Conservation (phyloP, 208 protist genomes). For the Balamuthia mandrillaris region DNA sequence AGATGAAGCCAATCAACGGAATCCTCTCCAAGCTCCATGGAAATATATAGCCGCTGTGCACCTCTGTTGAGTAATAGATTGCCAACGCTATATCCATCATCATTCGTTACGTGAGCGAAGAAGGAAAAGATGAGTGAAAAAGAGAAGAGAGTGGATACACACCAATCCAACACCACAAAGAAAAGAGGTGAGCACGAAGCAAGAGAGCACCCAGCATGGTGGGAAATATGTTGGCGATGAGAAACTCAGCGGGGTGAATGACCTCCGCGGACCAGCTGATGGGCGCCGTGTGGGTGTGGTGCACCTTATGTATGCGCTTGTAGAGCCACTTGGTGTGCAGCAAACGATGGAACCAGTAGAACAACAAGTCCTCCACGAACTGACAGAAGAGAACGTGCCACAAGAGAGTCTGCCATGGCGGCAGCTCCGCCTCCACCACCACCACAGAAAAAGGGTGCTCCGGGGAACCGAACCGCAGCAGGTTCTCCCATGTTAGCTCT, state of each 20-base stretch:
- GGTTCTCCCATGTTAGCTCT: too few species aligned
- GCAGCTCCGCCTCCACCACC: too few species aligned
- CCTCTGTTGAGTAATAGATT: too few species aligned
- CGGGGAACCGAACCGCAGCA: too few species aligned
- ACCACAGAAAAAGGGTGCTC: too few species aligned
- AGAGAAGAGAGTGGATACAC: not conserved
- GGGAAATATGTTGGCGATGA: constrained; percentile 20
- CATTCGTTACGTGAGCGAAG: not conserved
- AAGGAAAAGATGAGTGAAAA: not conserved
- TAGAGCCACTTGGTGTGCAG: too few species aligned
- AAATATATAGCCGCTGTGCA: constrained; percentile 53
- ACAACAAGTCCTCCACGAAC: constrained; percentile 49
- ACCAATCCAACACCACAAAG: too few species aligned
- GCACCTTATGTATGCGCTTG: constrained; percentile 51
- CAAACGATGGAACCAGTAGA: constrained; percentile 45
- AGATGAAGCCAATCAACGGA: too few species aligned
- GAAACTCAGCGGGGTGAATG: constrained; percentile 40
- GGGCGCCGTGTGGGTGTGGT: constrained; percentile 41
- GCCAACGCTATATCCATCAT: too few species aligned
- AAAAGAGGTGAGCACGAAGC: not conserved
- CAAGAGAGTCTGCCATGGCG: too few species aligned
- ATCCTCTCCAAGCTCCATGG: constrained; percentile 36
- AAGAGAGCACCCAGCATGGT: not conserved
- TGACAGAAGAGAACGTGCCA: not conserved
- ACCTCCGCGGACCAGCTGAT: constrained; percentile 51